These are phyloP conservation scores for Xylariales sp. DNA, from an alignment of 2,329 filamentous ascomycete species.

Conservation along the genomic window DNA sequence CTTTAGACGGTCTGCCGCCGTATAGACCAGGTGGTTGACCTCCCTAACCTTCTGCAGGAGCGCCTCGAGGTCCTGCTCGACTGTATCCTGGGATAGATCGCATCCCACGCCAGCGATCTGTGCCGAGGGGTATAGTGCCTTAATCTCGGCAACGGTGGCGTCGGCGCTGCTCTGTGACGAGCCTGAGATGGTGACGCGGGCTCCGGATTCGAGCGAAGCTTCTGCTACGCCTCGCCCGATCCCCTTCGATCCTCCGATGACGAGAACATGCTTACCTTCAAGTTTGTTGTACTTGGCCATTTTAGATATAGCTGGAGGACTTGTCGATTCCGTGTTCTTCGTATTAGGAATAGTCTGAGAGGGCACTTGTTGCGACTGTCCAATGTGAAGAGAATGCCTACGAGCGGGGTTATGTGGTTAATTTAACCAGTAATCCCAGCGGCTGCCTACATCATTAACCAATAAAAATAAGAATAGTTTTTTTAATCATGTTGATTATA, in stretches of 20 bases:
- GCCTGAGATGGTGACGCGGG: conserved; percentile 18
- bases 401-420: too few species aligned
- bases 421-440: too few species aligned
- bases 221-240: conserved; percentile 23
- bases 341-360: too few species aligned
- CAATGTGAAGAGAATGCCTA: too few species aligned
- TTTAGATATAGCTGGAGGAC: too few species aligned
- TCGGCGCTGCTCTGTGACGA: conserved; percentile 16
- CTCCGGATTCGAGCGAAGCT: conserved; percentile 16
- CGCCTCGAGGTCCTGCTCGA: conserved; percentile 19
- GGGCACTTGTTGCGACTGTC: too few species aligned
- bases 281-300: conserved; percentile 27
- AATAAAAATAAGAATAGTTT: too few species aligned
- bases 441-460: too few species aligned
- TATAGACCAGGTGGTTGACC: conserved; percentile 23
- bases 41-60: conserved; percentile 11
- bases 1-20: conserved; percentile 23
- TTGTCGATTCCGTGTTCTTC: too few species aligned
- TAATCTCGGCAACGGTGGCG: conserved; percentile 14
- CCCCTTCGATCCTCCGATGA: conserved; percentile 21
- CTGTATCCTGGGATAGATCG: conserved; percentile 15
- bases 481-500: too few species aligned
- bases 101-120: conserved; percentile 14
- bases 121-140: conserved; percentile 12
- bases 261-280: conserved; percentile 22